phyloP scores from a whole-genome alignment of 306 rosid genomes.

The Vigna radiata region DNA sequence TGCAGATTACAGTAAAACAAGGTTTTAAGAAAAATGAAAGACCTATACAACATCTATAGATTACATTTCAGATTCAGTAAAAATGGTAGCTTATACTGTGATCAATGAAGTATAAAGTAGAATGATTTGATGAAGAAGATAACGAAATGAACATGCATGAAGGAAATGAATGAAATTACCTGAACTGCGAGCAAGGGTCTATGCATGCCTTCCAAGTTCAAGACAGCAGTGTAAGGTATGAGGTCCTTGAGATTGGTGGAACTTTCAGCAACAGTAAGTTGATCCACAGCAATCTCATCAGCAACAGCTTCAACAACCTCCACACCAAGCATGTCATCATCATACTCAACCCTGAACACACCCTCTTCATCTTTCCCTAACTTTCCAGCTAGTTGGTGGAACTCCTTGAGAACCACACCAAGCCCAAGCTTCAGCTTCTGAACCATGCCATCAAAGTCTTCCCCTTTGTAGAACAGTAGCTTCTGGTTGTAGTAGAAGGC shows the following conservation, averaged over 20 bases:
- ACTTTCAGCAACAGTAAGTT: constrained; percentile 74
- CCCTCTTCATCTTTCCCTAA: constrained; percentile 91
- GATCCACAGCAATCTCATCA: constrained; percentile 60
- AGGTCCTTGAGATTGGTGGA: constrained; percentile 62
- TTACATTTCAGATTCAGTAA: no score
- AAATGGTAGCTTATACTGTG: no score
- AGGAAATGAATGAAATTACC: constrained; percentile 53
- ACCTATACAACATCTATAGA: no score
- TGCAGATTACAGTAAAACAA: no score
- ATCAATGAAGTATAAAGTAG: no score
- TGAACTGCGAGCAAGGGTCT: constrained; percentile 81
- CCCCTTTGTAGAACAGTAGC: constrained; percentile 73
- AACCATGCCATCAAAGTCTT: constrained; percentile 62
- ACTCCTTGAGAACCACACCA: constrained; percentile 63
- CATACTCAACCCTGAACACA: constrained; percentile 78
- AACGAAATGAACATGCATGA: no score
- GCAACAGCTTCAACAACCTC: constrained; percentile 74
- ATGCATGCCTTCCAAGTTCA: constrained; percentile 86
- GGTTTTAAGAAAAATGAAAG: no score
- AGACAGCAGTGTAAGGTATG: constrained; percentile 67
- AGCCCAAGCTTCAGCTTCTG: constrained; percentile 78
- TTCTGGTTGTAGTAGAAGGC: constrained; percentile 98
- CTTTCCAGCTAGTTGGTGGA: constrained; percentile 84
- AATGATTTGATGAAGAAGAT: no score
- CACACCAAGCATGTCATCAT: constrained; percentile 71